These are phyloP conservation scores for Dentiscutata heterogama DNA, from an alignment of 371 early-diverging fungal genomes.

Conservation along the genomic window DNA sequence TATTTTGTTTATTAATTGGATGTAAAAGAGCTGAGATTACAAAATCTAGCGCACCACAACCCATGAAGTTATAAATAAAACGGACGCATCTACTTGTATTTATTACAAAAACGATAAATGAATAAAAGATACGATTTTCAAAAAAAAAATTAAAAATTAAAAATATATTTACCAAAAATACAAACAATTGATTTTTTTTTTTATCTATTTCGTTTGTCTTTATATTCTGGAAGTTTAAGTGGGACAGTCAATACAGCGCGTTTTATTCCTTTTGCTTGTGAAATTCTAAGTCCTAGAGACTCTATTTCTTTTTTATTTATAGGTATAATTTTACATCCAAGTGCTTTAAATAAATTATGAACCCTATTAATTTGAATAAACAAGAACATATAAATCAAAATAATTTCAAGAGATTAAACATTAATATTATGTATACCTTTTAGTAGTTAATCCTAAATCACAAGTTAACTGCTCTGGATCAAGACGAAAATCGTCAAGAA, in stretches of 20 bases:
- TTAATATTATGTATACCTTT: slow-evolving; percentile 2
- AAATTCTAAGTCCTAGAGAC: slow-evolving; percentile 41
- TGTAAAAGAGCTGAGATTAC: slow-evolving; percentile 22
- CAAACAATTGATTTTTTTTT: too few relatives aligned
- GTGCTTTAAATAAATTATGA: slow-evolving; percentile 54
- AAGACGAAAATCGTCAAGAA: slow-evolving; percentile 74
- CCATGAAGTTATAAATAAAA: slow-evolving; percentile 9
- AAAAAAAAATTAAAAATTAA: too few relatives aligned
- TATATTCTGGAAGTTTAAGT: slow-evolving; percentile 59
- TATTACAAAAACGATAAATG: too few relatives aligned
- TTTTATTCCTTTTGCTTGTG: slow-evolving; percentile 49
- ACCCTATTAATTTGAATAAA: slow-evolving; percentile 48
- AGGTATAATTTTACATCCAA: slow-evolving; percentile 72
- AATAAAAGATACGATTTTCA: too few relatives aligned
- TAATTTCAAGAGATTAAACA: neutral
- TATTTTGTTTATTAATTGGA: neutral
- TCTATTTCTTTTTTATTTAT: slow-evolving; percentile 51
- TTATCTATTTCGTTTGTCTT: slow-evolving; percentile 22
- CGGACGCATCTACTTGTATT: too few relatives aligned
- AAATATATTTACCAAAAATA: too few relatives aligned
- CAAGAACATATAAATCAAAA: neutral
- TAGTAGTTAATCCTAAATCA: slow-evolving; percentile 71
- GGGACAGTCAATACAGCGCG: slow-evolving; percentile 61
- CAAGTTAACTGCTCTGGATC: slow-evolving; percentile 68
- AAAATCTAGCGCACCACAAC: slow-evolving; percentile 23